Percentiles rank a stretch among this genome's conserved stretches.
These are phyloP conservation scores for Phytomonas sp. DNA, from an alignment of 208 protist species.

Conservation along the genomic window DNA sequence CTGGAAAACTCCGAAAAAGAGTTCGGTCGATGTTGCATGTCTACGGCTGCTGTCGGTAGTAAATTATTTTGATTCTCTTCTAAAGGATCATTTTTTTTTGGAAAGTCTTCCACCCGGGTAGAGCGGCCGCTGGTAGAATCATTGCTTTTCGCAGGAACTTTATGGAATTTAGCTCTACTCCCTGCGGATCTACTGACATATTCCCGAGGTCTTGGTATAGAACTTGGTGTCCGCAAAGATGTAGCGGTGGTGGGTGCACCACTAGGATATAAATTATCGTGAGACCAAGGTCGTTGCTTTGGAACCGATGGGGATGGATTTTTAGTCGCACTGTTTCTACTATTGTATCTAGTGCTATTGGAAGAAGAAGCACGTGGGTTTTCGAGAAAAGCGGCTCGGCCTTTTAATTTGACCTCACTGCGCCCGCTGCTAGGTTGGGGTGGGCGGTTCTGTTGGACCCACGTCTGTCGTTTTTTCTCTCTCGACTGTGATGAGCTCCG, in stretches of 20 bases:
- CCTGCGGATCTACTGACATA: background rate
- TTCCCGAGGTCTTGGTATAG: background rate
- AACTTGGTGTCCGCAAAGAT: background rate
- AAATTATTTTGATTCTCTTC: background rate
- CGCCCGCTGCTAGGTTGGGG: background rate
- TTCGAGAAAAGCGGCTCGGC: background rate
- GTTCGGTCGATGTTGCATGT: background rate
- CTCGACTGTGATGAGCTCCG: background rate
- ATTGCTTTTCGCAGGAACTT: background rate
- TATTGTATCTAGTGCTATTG: background rate
- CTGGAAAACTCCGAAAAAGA: background rate
- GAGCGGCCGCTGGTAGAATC: background rate
- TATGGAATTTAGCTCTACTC: background rate
- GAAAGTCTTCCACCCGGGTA: background rate
- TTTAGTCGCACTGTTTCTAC: background rate
- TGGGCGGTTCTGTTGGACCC: background rate
- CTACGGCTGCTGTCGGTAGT: background rate
- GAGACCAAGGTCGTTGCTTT: background rate
- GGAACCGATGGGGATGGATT: background rate
- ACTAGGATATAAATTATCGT: background rate
- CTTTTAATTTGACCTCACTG: background rate
- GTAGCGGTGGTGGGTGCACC: background rate
- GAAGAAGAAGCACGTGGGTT: background rate
- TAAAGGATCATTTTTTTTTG: background rate
- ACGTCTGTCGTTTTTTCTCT: background rate